Percentiles rank a stretch among this genome's conserved stretches.
phyloP scores from a whole-genome alignment of 2,329 filamentous ascomycete genomes.

The Helicocarpus griseus region DNA sequence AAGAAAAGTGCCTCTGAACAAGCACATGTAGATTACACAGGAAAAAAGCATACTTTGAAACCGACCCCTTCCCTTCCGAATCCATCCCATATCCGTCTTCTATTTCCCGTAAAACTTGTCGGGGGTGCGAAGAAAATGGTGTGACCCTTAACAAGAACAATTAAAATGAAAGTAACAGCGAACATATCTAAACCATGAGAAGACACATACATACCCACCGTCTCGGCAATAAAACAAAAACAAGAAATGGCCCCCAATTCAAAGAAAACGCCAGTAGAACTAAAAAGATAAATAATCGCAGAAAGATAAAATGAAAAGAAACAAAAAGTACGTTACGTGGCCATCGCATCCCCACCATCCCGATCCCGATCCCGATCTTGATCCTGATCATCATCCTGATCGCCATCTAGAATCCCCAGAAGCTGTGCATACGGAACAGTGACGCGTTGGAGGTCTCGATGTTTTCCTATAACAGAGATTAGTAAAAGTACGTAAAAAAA shows the following conservation, averaged over 20 bases:
- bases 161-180: background rate
- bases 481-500: slow-evolving; percentile 20
- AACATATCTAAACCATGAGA: too few relatives aligned
- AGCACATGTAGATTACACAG: too few relatives aligned
- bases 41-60: background rate
- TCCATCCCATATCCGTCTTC: background rate
- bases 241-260: too few relatives aligned
- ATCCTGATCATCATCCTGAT: slow-evolving; percentile 14
- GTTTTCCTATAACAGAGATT: slow-evolving; percentile 61
- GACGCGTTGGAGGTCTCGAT: slow-evolving; percentile 82
- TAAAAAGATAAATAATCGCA: background rate
- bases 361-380: slow-evolving; percentile 15
- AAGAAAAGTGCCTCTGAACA: background rate
- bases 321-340: slow-evolving; percentile 1
- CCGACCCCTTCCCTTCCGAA: background rate
- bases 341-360: slow-evolving; percentile 12
- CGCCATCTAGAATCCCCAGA: slow-evolving; percentile 46
- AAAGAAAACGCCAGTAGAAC: background rate
- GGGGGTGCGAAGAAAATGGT: too few relatives aligned
- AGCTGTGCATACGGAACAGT: slow-evolving; percentile 90
- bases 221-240: too few relatives aligned
- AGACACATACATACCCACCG: too few relatives aligned
- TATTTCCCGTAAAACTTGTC: background rate
- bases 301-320: background rate
- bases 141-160: background rate